Percentiles rank a stretch among this genome's conserved stretches.
Evolutionary conservation across 257 asterid species (phyloP).

Genomic region (Nicotiana tomentosiformis): DNA sequence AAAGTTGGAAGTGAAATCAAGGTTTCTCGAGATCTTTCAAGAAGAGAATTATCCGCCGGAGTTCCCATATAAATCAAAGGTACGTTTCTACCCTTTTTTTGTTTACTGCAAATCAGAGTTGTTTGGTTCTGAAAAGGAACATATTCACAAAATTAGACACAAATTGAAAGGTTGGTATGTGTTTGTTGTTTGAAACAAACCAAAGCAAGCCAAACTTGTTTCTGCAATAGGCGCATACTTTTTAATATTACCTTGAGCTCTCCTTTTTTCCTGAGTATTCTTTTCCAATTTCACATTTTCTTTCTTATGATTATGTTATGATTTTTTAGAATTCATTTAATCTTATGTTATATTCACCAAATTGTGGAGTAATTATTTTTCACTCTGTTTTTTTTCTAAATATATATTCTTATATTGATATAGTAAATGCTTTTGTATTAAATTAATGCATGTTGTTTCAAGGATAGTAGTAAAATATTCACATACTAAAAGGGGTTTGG

Average conservation of each 20-base stretch:
- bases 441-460: background rate
- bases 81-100: slow-evolving; percentile 10
- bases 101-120: background rate
- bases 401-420: background rate
- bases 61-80: slow-evolving; percentile 93
- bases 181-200: background rate
- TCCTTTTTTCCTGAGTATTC: background rate
- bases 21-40: slow-evolving; percentile 82
- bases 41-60: slow-evolving; percentile 85
- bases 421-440: background rate
- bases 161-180: background rate
- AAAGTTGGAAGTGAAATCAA: slow-evolving; percentile 89
- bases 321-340: background rate
- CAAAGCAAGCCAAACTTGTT: background rate
- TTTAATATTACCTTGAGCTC: background rate
- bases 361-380: background rate
- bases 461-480: background rate
- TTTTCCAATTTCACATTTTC: background rate
- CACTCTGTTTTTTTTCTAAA: background rate
- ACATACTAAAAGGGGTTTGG: background rate
- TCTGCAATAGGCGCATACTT: background rate
- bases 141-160: background rate
- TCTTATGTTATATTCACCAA: slow-evolving; percentile 1
- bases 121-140: background rate
- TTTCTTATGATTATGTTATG: background rate